Evolutionary conservation across 148 eudicot genomes (phyloP), one percentile per base, ranked within the genome.

Genomic region (Cornus controversa): DNA sequence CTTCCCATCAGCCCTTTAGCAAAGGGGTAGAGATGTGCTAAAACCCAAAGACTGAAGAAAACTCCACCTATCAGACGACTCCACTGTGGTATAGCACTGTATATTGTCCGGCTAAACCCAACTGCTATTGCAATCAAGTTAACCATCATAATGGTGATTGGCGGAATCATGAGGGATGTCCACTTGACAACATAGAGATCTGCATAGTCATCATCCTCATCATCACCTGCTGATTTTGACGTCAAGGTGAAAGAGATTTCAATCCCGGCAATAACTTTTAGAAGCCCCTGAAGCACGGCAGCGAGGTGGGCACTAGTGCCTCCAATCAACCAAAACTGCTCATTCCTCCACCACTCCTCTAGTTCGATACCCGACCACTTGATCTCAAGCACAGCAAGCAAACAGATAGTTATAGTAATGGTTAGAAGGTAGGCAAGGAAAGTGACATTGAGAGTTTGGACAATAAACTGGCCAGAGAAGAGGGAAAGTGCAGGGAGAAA

Each of bases 261-360:
- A 16, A 94, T 91, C 71, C 98, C 98, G 24, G 98, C 98, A 36
- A 94, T 54, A 14, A 94, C 95, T 67, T 94, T 94, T 0, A 94
- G 87, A 3, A 95, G 74, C 6, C 98, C 98, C 68, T 95, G 98
- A 25, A 95, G 79, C 29, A 95, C 98, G 27, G 98, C 98, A 5
- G 97, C 98, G 14, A 95, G 86, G 65, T 95, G 98, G 27, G 98
- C 98, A 54, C 98, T 95, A 2, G 96, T 93, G 45, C 98, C 98
- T 29, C 98, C 98, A 20, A 95, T 95, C 16, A 95, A 79, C 98
- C 98, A 95, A 70, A 95, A 95, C 70, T 95, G 98, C 83, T 95
- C 98, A 37, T 95, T 95, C 58, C 98, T 72, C 98, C 98, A 95
- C 98, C 98, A 95, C 26, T 95, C 98, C 78, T 95, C 98, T 0